phyloP scores from a whole-genome alignment of 2,329 filamentous ascomycete species.

The Corniculantispora saksenae region DNA sequence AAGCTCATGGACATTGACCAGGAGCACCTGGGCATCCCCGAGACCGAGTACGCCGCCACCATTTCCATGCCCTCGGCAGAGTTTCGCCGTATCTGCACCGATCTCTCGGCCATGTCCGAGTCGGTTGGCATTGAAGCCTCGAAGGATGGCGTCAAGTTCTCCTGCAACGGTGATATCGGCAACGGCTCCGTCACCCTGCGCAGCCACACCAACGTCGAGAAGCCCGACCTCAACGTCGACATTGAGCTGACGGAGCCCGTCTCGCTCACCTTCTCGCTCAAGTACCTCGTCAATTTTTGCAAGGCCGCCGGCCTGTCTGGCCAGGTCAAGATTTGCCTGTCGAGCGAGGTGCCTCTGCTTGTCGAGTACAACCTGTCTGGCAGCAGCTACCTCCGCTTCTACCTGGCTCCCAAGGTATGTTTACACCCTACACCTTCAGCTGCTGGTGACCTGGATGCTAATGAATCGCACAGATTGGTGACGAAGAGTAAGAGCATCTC shows the following conservation, averaged over 20 bases:
- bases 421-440: not conserved
- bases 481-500: conserved; percentile 28
- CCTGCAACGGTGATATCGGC: conserved; percentile 90
- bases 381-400: conserved; percentile 92
- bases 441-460: not conserved
- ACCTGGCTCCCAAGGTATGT: conserved; percentile 93
- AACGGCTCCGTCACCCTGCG: conserved; percentile 91
- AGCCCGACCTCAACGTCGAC: conserved; percentile 80
- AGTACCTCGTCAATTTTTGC: conserved; percentile 99
- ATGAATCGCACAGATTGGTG: conserved; percentile 27
- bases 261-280: conserved; percentile 93
- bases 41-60: conserved; percentile 95
- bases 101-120: conserved; percentile 89
- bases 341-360: conserved; percentile 91
- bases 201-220: conserved; percentile 84
- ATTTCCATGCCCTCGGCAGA: conserved; percentile 86
- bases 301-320: conserved; percentile 85
- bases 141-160: conserved; percentile 97
- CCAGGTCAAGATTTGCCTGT: conserved; percentile 88
- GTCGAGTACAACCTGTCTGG: conserved; percentile 85
- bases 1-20: conserved; percentile 99
- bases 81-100: conserved; percentile 93
- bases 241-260: conserved; percentile 94
- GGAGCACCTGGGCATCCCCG: conserved; percentile 96
- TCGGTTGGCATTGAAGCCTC: conserved; percentile 94